These are phyloP conservation scores for Amanita pallidorosea DNA, from an alignment of 768 basidiomycete genomes.

Conservation along the genomic window DNA sequence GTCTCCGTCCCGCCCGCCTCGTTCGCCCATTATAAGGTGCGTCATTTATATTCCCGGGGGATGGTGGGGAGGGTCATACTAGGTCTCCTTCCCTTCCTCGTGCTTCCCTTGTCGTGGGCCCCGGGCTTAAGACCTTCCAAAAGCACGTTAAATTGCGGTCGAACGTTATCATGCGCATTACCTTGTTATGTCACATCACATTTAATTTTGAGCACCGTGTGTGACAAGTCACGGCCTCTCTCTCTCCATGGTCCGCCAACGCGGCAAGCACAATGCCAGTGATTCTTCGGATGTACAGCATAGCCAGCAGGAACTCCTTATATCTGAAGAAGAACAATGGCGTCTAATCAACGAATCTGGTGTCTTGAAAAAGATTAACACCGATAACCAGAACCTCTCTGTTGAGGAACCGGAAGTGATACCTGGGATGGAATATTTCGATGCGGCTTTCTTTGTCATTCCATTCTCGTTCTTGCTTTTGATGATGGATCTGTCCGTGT, in stretches of 20 bases:
- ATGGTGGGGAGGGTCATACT: too few species aligned
- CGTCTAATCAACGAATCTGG: slow-evolving; percentile 61
- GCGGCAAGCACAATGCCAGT: not conserved
- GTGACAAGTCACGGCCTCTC: not conserved
- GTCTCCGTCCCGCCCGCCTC: too few species aligned
- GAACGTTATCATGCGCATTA: too few species aligned
- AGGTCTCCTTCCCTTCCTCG: too few species aligned
- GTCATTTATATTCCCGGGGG: too few species aligned
- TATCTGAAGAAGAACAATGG: slow-evolving; percentile 73
- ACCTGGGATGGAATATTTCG: slow-evolving; percentile 57
- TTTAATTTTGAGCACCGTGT: too few species aligned
- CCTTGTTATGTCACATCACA: too few species aligned
- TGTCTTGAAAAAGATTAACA: slow-evolving; percentile 29
- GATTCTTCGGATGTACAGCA: slow-evolving; percentile 11
- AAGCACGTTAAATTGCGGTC: too few species aligned
- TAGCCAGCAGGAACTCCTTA: slow-evolving; percentile 24
- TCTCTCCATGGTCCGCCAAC: not conserved
- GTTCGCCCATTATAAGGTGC: too few species aligned
- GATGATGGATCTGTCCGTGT: slow-evolving; percentile 76
- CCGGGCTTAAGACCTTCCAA: too few species aligned
- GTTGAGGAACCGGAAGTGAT: slow-evolving; percentile 30
- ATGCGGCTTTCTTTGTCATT: slow-evolving; percentile 51
- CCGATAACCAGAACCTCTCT: slow-evolving; percentile 2
- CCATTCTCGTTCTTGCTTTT: slow-evolving; percentile 68
- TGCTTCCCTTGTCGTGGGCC: too few species aligned